These are phyloP conservation scores for Iberis pinnata DNA, from an alignment of 345 rosid genomes.

Conservation along the genomic window DNA sequence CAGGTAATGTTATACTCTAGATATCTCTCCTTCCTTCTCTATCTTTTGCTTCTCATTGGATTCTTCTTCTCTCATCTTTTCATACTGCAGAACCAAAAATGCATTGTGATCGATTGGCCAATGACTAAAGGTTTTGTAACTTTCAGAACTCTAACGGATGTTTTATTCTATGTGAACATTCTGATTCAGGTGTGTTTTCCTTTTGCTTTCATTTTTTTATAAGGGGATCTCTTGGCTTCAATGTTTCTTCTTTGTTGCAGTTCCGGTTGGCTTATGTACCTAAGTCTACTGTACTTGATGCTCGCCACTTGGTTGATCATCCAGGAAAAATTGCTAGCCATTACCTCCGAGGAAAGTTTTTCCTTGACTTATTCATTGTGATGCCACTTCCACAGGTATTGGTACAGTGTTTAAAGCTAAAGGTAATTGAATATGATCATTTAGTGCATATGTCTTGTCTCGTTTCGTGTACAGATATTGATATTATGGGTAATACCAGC, in stretches of 20 bases:
- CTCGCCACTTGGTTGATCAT: conserved; percentile 81
- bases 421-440: neutral
- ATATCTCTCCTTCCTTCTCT: neutral
- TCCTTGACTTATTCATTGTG: conserved; percentile 49
- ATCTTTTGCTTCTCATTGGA: neutral
- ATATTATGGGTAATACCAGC: conserved; percentile 42
- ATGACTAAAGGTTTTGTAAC: conserved; percentile 40
- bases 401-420: conserved; percentile 3
- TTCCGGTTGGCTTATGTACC: conserved; percentile 81
- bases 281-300: conserved; percentile 73
- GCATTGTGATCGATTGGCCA: conserved; percentile 46
- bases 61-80: neutral
- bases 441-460: neutral
- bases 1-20: conserved; percentile 37
- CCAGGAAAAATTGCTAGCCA: conserved; percentile 58
- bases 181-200: conserved; percentile 64
- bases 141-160: conserved; percentile 56
- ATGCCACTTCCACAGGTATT: conserved; percentile 91
- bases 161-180: conserved; percentile 57
- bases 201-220: neutral
- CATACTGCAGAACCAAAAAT: conserved; percentile 40
- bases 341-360: conserved; percentile 52
- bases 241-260: conserved; percentile 39
- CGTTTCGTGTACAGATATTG: conserved; percentile 43
- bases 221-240: neutral